Base-by-base conservation (phyloP, 768 basidiomycete genomes). In the Tylopilus plumbeoviolaceoides region DNA sequence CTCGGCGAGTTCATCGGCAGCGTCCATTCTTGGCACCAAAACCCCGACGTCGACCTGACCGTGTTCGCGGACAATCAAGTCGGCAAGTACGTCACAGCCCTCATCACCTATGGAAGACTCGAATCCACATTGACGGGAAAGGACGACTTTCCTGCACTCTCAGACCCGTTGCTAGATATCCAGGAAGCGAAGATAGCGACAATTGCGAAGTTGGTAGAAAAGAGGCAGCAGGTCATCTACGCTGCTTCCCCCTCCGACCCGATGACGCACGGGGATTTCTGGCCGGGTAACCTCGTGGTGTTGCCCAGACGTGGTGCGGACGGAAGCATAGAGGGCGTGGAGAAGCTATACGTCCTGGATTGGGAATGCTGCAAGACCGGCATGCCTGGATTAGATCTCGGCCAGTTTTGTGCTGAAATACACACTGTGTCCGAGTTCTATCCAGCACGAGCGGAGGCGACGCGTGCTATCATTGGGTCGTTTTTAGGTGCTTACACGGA, bases 271-370 rank as follows among this genome's bases (percentile, higher is more conserved):
- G 86, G 87, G 0, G 87, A 88, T 63, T 83, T 87, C 58, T 88
- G 86, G 85, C 78, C 86, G 2, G 86, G 85, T 0, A 87, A 88
- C 59, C 57, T 87, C 43, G 70, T 85, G 55, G 58, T 85, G n/a
- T 64, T 58, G 11, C 61, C 75, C 11, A 66, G 66, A 44, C 61
- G 60, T 7, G 61, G 67, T 1, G n/a, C 39, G 12, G 63, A 63
- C 7, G 71, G 70, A 12, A 49, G 25, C 2, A 44, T 54, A 48
- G 63, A 55, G 14, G 56, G 54, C 10, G 58, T 83, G 36, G 68
- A 72, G 60, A 72, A 66, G 11, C 57, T 83, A 10, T 75, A 70
- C 39, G 70, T 86, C 33, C 58, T 87, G 42, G 86, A 87, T 64
- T 87, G 86, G 86, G 85, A 88, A 59, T 44, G 84, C 10, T 66